phyloP scores from a whole-genome alignment of 2,329 filamentous ascomycete genomes.

The Talaromyces sp. region DNA sequence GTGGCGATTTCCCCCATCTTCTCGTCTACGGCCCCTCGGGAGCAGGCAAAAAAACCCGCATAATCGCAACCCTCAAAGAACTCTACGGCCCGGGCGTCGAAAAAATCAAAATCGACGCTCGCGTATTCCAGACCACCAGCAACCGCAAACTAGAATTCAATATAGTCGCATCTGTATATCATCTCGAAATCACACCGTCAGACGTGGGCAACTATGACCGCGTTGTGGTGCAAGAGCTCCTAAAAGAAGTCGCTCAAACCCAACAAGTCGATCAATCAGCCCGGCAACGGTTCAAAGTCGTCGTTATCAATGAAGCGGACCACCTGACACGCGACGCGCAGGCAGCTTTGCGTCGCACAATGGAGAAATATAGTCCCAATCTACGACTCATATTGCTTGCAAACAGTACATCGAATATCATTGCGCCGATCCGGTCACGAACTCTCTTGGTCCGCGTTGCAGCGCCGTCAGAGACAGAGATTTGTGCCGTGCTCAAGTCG shows the following conservation, averaged over 20 bases:
- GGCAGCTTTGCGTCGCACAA: conserved; percentile 87
- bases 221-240: conserved; percentile 88
- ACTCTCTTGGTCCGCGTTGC: conserved; percentile 89
- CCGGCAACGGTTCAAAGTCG: conserved; percentile 92
- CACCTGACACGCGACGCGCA: conserved; percentile 91
- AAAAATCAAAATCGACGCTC: conserved; percentile 98
- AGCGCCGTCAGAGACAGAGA: conserved; percentile 81
- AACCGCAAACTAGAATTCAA: conserved; percentile 99
- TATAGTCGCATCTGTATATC: conserved; percentile 94
- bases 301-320: conserved; percentile 98
- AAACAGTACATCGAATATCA: conserved; percentile 97
- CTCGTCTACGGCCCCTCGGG: conserved; percentile 96
- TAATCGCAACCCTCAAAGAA: conserved; percentile 91
- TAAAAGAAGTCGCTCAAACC: conserved; percentile 97
- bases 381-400: conserved; percentile 85
- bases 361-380: conserved; percentile 99
- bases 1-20: conserved; percentile 94
- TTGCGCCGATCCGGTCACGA: conserved; percentile 92
- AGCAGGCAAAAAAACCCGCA: conserved; percentile 95
- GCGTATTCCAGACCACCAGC: conserved; percentile 90
- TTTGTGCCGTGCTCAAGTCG: conserved; percentile 67
- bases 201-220: conserved; percentile 96
- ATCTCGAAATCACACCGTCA: conserved; percentile 95
- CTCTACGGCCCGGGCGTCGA: conserved; percentile 96
- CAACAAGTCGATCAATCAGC: conserved; percentile 96